phyloP scores from a whole-genome alignment of 176 grass and related monocot genomes.

The Carex pumila region DNA sequence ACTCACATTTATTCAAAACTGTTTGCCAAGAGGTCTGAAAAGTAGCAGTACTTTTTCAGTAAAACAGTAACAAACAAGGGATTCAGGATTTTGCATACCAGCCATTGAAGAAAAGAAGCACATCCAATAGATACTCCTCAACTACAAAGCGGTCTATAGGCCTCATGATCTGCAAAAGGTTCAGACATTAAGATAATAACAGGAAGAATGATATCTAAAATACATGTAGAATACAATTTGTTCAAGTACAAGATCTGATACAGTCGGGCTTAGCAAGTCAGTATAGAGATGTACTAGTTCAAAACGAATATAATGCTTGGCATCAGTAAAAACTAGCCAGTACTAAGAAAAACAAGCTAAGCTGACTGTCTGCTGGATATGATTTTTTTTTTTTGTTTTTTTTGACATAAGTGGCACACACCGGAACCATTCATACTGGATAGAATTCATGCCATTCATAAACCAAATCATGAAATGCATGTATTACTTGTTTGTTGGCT shows the following conservation, averaged over 20 bases:
- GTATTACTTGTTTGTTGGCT: not conserved
- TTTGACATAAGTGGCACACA: not conserved
- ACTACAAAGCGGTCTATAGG: slow-evolving; percentile 93
- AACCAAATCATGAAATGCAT: not conserved
- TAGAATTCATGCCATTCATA: not conserved
- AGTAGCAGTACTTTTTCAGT: not conserved
- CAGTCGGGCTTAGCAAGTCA: not conserved
- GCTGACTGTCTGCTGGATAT: not conserved
- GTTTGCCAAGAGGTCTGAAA: not conserved
- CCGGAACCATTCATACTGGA: not conserved
- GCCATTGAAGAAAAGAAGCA: slow-evolving; percentile 99
- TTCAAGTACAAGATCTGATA: not conserved
- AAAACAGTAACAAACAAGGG: not conserved
- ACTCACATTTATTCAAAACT: not conserved
- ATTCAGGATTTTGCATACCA: slow-evolving; percentile 48
- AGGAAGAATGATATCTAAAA: not conserved
- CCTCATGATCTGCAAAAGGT: slow-evolving; percentile 59
- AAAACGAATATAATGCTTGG: not conserved
- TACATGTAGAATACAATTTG: not conserved
- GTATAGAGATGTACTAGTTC: not conserved
- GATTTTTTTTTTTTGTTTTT: not conserved
- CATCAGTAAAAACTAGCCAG: not conserved
- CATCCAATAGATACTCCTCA: slow-evolving; percentile 95
- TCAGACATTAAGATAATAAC: not conserved
- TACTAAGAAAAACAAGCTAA: not conserved